Evolutionary conservation across 2,329 filamentous ascomycete species (phyloP), one percentile per base, ranked within the genome.

Genomic region (Stemphylium beticola): DNA sequence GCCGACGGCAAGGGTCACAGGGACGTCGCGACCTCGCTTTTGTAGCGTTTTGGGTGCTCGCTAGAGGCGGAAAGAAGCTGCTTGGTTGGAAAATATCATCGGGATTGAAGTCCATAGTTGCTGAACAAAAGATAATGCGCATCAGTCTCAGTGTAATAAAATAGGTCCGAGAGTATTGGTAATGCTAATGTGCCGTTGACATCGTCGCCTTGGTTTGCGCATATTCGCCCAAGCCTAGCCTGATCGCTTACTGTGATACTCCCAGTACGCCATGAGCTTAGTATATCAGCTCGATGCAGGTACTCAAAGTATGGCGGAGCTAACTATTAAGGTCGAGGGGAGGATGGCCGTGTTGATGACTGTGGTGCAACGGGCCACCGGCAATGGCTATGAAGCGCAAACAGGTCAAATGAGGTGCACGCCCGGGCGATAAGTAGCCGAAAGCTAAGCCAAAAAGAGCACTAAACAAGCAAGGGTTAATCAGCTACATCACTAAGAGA

Each of bases 1-100:
- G 82, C 68, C 82, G 82, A 53, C 85, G 80, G 73, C 89, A 91
- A 36, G 85, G 81, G 74, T 89, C 85, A 73, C 89, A 92, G 34
- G 87, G 84, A 51, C 83, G 78, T 14, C 68, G 64, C 15, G 70
- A 62, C 43, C 66, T 54, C 9, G 57, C 40, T 41, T 69, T 66
- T 4, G 26, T 42, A 29, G 32, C 43, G 17, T 26, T 52, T 8
- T 57, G 36, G 4, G 29, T 7, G 22, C 61, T 58, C 33, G 18
- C 17, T 29, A 43, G 38, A 15, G 26, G 33, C 17, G 53, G 33
- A 15, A 58, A 57, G 42, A 53, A 51, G 7, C 63, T 54, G 22
- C 55, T 62, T 3, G 63, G 61, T 9, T 56, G 39, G 43, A 63
- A 52, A n/a, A 44, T 24, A 32, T 58, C 59, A n/a, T 49, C 54